phyloP scores from a whole-genome alignment of 805 yeast genomes.

The Nakazawaea anatomiae region DNA sequence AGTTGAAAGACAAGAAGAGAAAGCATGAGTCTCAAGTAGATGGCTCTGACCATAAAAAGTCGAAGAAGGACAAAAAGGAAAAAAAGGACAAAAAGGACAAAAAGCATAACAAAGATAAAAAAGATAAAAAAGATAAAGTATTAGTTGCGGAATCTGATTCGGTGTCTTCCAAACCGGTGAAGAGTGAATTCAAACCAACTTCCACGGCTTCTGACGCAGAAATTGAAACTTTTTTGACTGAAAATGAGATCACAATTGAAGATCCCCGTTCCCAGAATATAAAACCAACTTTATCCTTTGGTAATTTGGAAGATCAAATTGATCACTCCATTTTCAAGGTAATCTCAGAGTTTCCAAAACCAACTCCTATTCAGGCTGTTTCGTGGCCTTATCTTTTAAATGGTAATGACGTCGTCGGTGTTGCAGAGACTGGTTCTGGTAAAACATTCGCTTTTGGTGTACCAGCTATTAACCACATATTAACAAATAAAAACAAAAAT shows the following conservation, averaged over 20 bases:
- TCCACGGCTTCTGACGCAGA: conserved; percentile 44
- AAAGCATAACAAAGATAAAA: conserved; percentile 34
- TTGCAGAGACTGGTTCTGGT: conserved; percentile 98
- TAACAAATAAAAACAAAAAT: conserved; percentile 31
- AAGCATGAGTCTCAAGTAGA: conserved; percentile 15
- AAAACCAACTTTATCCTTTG: conserved; percentile 68
- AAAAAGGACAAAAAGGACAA: conserved; percentile 28
- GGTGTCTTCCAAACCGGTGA: neutral
- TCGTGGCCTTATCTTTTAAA: conserved; percentile 88
- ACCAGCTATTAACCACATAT: conserved; percentile 81
- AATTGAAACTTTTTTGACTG: conserved; percentile 54
- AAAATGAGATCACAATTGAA: conserved; percentile 76
- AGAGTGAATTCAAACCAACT: conserved; percentile 22
- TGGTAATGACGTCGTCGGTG: conserved; percentile 87
- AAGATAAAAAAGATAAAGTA: conserved; percentile 26
- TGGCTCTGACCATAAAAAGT: conserved; percentile 17
- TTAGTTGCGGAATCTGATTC: too few species aligned
- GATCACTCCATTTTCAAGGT: conserved; percentile 52
- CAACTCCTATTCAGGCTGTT: conserved; percentile 93
- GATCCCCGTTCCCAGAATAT: conserved; percentile 50
- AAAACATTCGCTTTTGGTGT: conserved; percentile 97
- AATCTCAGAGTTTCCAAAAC: conserved; percentile 72
- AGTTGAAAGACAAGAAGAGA: conserved; percentile 24
- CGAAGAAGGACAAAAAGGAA: conserved; percentile 22
- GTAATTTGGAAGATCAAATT: conserved; percentile 43